A percentile compares a stretch with the other conserved stretches of the same genome.
phyloP scores from a whole-genome alignment of 73 alveolate genomes.

The Paramecium bursaria region DNA sequence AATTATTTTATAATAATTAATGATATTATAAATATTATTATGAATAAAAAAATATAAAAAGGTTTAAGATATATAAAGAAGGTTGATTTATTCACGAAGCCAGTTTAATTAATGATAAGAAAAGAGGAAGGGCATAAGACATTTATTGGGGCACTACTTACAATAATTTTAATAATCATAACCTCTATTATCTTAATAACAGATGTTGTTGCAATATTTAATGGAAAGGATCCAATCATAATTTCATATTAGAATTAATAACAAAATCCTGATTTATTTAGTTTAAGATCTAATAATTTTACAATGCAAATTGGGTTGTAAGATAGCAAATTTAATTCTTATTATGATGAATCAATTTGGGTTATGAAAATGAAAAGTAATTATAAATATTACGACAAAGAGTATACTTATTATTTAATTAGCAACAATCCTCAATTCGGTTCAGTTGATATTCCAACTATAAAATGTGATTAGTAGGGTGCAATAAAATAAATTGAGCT shows the following conservation, averaged over 20 bases:
- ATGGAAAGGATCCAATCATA: not conserved
- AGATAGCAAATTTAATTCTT: not conserved
- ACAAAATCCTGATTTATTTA: slow-evolving; percentile 13
- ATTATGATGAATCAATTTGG: slow-evolving; percentile 50
- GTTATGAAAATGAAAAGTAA: not conserved
- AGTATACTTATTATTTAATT: too few relatives aligned
- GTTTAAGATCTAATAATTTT: slow-evolving; percentile 1
- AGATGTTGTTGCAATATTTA: slow-evolving; percentile 20
- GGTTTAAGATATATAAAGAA: too few relatives aligned
- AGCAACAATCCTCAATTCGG: not conserved
- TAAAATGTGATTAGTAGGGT: not conserved
- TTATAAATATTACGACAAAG: not conserved
- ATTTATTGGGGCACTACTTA: slow-evolving; percentile 19
- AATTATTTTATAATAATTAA: too few relatives aligned
- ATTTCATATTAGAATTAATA: not conserved
- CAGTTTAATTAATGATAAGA: not conserved
- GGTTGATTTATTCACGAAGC: slow-evolving; percentile 31
- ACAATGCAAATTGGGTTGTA: slow-evolving; percentile 38
- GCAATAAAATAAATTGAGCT: slow-evolving; percentile 17
- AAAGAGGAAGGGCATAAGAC: slow-evolving; percentile 40
- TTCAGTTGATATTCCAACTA: not conserved
- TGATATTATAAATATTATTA: too few relatives aligned
- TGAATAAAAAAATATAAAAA: too few relatives aligned
- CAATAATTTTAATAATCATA: slow-evolving; percentile 2
- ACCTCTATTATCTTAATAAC: too few relatives aligned